Base-by-base conservation (phyloP, 2,329 filamentous ascomycete species). In the Aplosporella prunicola region DNA sequence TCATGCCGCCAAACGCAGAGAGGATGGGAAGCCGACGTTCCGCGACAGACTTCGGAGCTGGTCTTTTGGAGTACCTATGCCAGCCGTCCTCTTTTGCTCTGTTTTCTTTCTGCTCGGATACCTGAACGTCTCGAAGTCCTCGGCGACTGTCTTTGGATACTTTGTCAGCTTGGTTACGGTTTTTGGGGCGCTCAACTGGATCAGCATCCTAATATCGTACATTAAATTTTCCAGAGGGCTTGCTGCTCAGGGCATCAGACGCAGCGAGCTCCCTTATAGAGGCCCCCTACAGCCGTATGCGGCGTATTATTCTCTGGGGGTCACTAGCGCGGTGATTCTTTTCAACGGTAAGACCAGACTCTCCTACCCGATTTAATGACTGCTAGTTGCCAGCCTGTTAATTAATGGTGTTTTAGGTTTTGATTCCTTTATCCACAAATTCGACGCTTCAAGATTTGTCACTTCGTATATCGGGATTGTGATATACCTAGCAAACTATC, bases 101-200 rank as follows among this genome's bases (percentile, higher is more conserved):
- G 10, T 56, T 9, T 62, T 67, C 39, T 51, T 57, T 16, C 42
- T 49, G 2, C 49, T 68, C 2, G 64, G 56, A 0, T 67, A 61
- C 47, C 52, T 68, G 46, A 67, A 64, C 26, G 55, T 58, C 0
- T 55, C 49, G 35, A 61, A 55, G 38, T 49, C 50, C 17, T 51
- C 62, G 0, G 41, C 55, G 3, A 54, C 51, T 0, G 60, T 67
- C 0, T 66, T 68, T 26, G 54, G 52, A 1, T 67, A 65, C 44
- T 56, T 68, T n/a, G 57, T 66, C 11, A 61, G 56, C 23, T 50
- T 68, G 3, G 57, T 65, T 16, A 66, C 64, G 1, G 57, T 66
- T 2, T 64, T 65, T 35, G 63, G 60, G 3, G 55, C 62, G 11
- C 51, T 68, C 17, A 65, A 65, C 47, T 68, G 65, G 62, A 43